Evolutionary conservation across 768 basidiomycete species (phyloP), one percentile per base, ranked within the genome.

Genomic region (Termitomyces sp.): DNA sequence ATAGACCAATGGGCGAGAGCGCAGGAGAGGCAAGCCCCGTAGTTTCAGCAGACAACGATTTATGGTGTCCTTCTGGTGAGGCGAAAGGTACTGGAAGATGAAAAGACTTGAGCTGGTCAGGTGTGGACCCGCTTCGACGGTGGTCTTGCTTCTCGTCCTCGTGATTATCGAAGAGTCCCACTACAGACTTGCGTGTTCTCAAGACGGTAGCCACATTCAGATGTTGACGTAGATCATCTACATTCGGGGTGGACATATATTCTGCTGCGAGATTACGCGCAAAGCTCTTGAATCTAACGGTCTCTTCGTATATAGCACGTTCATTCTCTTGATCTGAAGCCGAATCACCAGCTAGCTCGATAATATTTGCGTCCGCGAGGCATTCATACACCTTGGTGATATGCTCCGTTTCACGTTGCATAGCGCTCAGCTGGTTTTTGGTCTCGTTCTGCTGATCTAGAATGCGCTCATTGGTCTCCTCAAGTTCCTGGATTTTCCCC

Each of bases 401-500:
- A 54, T 80, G 81, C 48, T 88, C 81, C 2, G 86, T 85, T 63
- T 92, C 88, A 57, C 81, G 78, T 62, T 90, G 87, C 10, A 89
- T 87, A 4, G 80, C 80, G n/a, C 80, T 79, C 28, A 92, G 74
- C 58, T 85, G 83, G 39, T 73, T 73, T 5, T 78, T 71, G 0
- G 90, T 90, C 62, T 81, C 79, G 1, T 69, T 70, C 66, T 92
- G 90, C 60, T 88, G 83, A 56, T 78, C 73, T 22, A 82, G 73
- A 42, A 93, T 90, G 55, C 81, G 80, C 7, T 73, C 60, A 62
- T 93, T 93, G 2, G 88, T 81, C 39, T 84, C 79, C 65, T 93
- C 89, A 1, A 93, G 77, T 67, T 93, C 90, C 48, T 79, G 76
- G 51, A 93, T 88, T 72, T 93, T 93, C 16, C 73, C 66, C 44